phyloP scores from a whole-genome alignment of 225 moss, liverwort and hornwort genomes.

The Marchantia paleacea region DNA sequence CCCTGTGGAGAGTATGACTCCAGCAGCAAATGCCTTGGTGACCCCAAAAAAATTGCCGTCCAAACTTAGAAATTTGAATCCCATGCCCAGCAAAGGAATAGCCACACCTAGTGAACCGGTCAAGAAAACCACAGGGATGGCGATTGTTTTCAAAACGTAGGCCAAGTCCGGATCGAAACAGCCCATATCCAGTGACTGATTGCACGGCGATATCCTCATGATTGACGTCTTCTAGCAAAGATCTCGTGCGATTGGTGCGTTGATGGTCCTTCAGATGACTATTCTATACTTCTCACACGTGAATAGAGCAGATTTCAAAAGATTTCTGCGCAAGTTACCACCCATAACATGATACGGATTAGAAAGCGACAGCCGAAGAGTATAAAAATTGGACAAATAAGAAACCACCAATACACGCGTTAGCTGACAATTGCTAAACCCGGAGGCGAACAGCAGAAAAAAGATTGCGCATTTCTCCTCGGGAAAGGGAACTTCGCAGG shows the following conservation, averaged over 20 bases:
- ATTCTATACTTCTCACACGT: neutral
- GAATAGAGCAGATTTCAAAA: neutral
- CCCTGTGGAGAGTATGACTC: slow-evolving; percentile 76
- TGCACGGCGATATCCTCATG: slow-evolving; percentile 11
- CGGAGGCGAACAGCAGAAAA: too few relatives aligned
- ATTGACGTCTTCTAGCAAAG: neutral
- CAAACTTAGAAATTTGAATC: slow-evolving; percentile 33
- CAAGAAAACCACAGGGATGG: slow-evolving; percentile 50
- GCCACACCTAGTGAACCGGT: slow-evolving; percentile 62
- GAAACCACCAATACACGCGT: too few relatives aligned
- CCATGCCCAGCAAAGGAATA: slow-evolving; percentile 50
- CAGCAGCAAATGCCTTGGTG: slow-evolving; percentile 69
- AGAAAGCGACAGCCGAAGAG: too few relatives aligned
- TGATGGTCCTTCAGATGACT: neutral
- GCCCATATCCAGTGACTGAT: slow-evolving; percentile 16
- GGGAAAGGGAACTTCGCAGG: too few relatives aligned
- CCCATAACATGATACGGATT: too few relatives aligned
- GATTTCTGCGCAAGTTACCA: neutral
- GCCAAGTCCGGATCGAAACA: slow-evolving; percentile 46
- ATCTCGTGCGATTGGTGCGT: neutral
- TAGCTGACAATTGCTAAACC: too few relatives aligned
- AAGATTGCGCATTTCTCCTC: too few relatives aligned
- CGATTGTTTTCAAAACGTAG: slow-evolving; percentile 46
- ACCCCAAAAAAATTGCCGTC: slow-evolving; percentile 46
- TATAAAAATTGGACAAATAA: too few relatives aligned